Conservation (phyloP, 371 early-diverging fungal genomes). For the Saksenaea oblongispora region DNA sequence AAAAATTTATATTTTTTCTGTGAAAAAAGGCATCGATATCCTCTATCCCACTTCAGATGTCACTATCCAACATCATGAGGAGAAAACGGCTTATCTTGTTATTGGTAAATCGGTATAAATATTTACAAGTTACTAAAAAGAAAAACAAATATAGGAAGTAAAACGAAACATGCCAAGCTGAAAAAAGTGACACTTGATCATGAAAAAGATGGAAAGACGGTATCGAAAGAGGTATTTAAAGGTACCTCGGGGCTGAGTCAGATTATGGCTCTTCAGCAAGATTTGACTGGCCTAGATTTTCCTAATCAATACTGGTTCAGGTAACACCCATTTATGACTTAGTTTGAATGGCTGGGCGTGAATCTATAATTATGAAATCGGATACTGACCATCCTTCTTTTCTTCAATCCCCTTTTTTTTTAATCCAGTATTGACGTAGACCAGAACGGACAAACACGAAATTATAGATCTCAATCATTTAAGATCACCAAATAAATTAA, state of each 20-base stretch:
- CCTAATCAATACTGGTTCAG: slow-evolving; percentile 3
- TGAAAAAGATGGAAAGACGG: background rate
- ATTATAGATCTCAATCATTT: background rate
- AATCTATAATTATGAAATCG: slow-evolving; percentile 3
- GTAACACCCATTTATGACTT: slow-evolving; percentile 5
- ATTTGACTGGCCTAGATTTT: background rate
- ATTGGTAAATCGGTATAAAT: background rate
- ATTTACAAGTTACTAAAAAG: background rate
- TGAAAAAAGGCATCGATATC: background rate
- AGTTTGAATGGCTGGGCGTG: background rate
- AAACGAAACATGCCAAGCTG: background rate
- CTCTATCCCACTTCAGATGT: slow-evolving; percentile 1
- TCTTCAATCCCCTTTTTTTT: background rate
- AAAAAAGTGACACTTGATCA: background rate
- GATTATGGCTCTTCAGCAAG: slow-evolving; percentile 2
- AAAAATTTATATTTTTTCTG: background rate
- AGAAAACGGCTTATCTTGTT: background rate
- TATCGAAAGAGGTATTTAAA: background rate
- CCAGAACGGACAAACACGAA: background rate
- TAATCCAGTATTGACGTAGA: background rate
- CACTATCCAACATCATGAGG: background rate
- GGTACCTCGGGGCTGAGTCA: background rate
- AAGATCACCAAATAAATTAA: background rate
- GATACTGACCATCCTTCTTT: background rate
- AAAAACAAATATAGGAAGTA: background rate